Evolutionary conservation across 371 early-diverging fungal genomes (phyloP).

Genomic region (Haplosporangium sp.): DNA sequence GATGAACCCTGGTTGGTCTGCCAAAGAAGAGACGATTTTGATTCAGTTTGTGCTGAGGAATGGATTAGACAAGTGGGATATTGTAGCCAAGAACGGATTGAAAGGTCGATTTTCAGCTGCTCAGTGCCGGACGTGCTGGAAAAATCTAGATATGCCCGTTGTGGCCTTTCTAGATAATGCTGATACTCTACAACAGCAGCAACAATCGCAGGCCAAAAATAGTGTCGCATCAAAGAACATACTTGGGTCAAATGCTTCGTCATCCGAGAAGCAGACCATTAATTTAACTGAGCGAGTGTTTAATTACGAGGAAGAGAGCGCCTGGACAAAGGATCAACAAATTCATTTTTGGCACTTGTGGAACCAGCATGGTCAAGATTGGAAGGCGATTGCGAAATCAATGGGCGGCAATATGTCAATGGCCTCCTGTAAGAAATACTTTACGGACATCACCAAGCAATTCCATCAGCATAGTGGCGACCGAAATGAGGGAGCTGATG

Average conservation of each 20-base stretch:
- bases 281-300: background rate
- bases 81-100: slow-evolving; percentile 4
- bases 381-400: slow-evolving; percentile 3
- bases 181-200: background rate
- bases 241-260: background rate
- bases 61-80: slow-evolving; percentile 31
- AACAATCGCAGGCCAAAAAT: background rate
- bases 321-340: slow-evolving; percentile 20
- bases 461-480: slow-evolving; percentile 2
- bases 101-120: slow-evolving; percentile 13
- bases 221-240: background rate
- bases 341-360: slow-evolving; percentile 18
- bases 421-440: slow-evolving; percentile 10
- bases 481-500: background rate
- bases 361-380: slow-evolving; percentile 23
- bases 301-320: background rate
- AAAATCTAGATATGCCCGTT: slow-evolving; percentile 43
- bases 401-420: background rate
- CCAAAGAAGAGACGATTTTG: slow-evolving; percentile 38
- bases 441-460: slow-evolving; percentile 8
- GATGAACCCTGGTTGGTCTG: slow-evolving; percentile 44
- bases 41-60: slow-evolving; percentile 41
- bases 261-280: background rate
- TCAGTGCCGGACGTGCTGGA: slow-evolving; percentile 43
- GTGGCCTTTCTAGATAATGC: background rate